Conservation (phyloP, 257 asterid species). For the Cruciata laevipes region DNA sequence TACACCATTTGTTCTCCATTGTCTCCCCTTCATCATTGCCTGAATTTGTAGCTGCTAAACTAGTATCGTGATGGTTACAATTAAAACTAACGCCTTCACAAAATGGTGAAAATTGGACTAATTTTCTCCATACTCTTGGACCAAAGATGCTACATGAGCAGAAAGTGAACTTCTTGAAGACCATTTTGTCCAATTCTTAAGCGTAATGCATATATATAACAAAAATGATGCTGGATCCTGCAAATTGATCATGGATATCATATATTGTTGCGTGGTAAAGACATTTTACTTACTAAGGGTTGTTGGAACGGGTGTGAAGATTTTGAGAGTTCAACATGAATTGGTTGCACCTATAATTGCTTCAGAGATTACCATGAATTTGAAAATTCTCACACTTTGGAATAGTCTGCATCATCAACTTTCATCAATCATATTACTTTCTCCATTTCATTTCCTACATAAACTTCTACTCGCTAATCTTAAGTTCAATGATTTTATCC, state of each 20-base stretch:
- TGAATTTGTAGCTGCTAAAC: neutral
- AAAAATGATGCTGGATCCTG: neutral
- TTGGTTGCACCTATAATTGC: conserved; percentile 19
- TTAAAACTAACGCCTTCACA: neutral
- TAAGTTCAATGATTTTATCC: neutral
- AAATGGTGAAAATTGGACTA: conserved; percentile 8
- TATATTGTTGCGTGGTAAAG: conserved; percentile 23
- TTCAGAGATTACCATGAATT: neutral
- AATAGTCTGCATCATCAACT: neutral
- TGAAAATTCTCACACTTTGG: neutral
- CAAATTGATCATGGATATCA: neutral
- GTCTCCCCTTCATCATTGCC: neutral
- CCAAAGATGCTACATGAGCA: conserved; percentile 22
- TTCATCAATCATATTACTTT: no score
- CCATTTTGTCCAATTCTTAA: conserved; percentile 16
- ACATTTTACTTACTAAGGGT: conserved; percentile 13
- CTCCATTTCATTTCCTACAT: no score
- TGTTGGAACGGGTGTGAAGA: conserved; percentile 25
- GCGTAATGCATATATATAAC: neutral
- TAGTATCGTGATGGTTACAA: neutral
- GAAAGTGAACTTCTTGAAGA: conserved; percentile 26
- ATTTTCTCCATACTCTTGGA: neutral
- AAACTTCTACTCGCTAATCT: neutral
- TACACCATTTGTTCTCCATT: conserved; percentile 20
- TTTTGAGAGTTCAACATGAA: conserved; percentile 24